These are phyloP conservation scores for Podospora fimiseda DNA, from an alignment of 495 filamentous ascomycete genomes.

Conservation along the genomic window DNA sequence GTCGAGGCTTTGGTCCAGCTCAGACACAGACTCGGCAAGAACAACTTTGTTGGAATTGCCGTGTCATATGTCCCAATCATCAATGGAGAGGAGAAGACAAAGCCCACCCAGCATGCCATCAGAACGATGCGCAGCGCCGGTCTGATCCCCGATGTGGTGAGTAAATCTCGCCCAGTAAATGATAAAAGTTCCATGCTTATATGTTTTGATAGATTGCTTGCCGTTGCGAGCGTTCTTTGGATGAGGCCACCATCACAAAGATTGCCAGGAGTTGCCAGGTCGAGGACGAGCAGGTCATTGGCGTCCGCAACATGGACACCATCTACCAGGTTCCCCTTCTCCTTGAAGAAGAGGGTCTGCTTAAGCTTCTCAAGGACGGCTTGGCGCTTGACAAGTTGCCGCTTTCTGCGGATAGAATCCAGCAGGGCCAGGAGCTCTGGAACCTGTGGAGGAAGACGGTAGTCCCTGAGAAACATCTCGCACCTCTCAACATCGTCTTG, in stretches of 20 bases:
- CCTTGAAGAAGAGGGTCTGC: conserved; percentile 70
- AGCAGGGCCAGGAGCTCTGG: conserved; percentile 61
- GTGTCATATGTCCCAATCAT: conserved; percentile 71
- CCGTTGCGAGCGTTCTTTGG: conserved; percentile 70
- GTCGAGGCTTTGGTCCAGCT: conserved; percentile 61
- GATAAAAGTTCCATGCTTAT: no score
- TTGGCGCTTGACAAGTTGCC: conserved; percentile 51
- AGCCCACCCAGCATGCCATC: conserved; percentile 90
- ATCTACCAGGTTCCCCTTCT: conserved; percentile 91
- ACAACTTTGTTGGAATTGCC: conserved; percentile 81
- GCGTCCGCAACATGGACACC: conserved; percentile 75
- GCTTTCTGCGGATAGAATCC: conserved; percentile 36
- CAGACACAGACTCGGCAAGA: conserved; percentile 59
- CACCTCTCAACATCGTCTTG: conserved; percentile 72
- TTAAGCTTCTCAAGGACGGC: conserved; percentile 52
- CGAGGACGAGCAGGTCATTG: conserved; percentile 70
- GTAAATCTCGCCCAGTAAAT: conserved; percentile 9
- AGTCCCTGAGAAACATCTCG: conserved; percentile 41
- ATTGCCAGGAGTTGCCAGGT: conserved; percentile 84
- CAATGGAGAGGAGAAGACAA: conserved; percentile 88
- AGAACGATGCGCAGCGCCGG: conserved; percentile 73
- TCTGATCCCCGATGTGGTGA: conserved; percentile 73
- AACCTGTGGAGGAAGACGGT: conserved; percentile 63
- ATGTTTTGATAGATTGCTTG: conserved; percentile 64
- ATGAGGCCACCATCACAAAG: conserved; percentile 71